Evolutionary conservation across 2,329 filamentous ascomycete species (phyloP).

Genomic region (Fusarium humuli): DNA sequence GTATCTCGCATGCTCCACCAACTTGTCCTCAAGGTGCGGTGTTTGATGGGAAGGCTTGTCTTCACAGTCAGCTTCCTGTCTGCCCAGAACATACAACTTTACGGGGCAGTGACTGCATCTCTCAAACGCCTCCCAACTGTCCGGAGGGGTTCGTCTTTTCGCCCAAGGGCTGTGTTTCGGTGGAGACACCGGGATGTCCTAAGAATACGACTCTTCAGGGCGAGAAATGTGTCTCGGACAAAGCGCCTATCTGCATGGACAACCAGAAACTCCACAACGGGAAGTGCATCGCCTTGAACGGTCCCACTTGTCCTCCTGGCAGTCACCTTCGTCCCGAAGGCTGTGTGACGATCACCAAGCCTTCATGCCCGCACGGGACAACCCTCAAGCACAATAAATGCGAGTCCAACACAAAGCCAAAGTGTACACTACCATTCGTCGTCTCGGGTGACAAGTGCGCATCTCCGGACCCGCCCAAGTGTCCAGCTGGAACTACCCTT

Average conservation of each 20-base stretch:
- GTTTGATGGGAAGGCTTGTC: neutral
- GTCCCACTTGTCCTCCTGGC: neutral
- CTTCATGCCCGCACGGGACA: neutral
- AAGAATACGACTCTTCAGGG: too few relatives aligned
- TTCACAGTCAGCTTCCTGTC: neutral
- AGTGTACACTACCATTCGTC: neutral
- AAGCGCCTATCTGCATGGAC: too few relatives aligned
- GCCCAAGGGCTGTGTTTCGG: neutral
- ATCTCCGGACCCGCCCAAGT: neutral
- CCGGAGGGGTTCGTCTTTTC: neutral
- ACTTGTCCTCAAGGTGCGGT: neutral
- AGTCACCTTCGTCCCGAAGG: neutral
- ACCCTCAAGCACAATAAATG: neutral
- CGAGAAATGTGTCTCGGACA: too few relatives aligned
- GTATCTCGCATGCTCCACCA: neutral
- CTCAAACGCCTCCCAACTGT: neutral
- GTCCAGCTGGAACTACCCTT: neutral
- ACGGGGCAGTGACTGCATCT: neutral
- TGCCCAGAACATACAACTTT: neutral
- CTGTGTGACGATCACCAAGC: neutral
- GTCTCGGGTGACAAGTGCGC: neutral
- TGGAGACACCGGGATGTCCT: neutral
- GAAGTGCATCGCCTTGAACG: too few relatives aligned
- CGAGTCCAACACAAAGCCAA: neutral
- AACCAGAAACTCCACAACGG: too few relatives aligned